Evolutionary conservation across 1,139 yeast genomes (phyloP).

Genomic region (Yamadazyma trypodendri): DNA sequence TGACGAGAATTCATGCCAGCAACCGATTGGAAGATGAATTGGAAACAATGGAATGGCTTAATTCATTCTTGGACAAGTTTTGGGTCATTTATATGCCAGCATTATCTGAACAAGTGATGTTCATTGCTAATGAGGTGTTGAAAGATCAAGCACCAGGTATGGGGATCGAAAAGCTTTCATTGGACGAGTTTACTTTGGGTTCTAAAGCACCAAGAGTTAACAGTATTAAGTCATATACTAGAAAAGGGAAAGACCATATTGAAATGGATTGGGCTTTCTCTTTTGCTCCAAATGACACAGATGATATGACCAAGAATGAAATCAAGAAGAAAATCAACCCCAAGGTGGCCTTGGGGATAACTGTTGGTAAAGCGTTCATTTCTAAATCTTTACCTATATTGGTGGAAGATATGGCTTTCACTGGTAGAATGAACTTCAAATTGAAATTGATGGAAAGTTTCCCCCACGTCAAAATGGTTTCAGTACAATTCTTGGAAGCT

Average conservation of each 20-base stretch:
- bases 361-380: slow-evolving; percentile 75
- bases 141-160: slow-evolving; percentile 77
- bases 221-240: slow-evolving; percentile 68
- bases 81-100: slow-evolving; percentile 91
- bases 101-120: slow-evolving; percentile 70
- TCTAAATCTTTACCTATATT: slow-evolving; percentile 72
- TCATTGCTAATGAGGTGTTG: slow-evolving; percentile 61
- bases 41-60: slow-evolving; percentile 81
- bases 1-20: slow-evolving; percentile 57
- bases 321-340: slow-evolving; percentile 70
- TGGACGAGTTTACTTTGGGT: slow-evolving; percentile 78
- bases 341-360: slow-evolving; percentile 74
- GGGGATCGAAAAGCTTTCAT: slow-evolving; percentile 69
- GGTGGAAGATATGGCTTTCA: slow-evolving; percentile 75
- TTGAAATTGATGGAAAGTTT: slow-evolving; percentile 60
- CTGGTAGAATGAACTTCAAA: slow-evolving; percentile 69
- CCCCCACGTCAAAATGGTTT: slow-evolving; percentile 73
- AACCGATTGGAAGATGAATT: slow-evolving; percentile 59
- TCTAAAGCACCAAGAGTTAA: slow-evolving; percentile 75
- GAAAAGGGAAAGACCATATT: slow-evolving; percentile 60
- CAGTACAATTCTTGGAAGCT: slow-evolving; percentile 71
- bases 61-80: slow-evolving; percentile 70
- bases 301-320: slow-evolving; percentile 77
- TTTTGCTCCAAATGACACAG: slow-evolving; percentile 77
- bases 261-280: slow-evolving; percentile 86